Base-by-base conservation (phyloP, 2,329 filamentous ascomycete species). In the Hymenoscyphus salicellus region DNA sequence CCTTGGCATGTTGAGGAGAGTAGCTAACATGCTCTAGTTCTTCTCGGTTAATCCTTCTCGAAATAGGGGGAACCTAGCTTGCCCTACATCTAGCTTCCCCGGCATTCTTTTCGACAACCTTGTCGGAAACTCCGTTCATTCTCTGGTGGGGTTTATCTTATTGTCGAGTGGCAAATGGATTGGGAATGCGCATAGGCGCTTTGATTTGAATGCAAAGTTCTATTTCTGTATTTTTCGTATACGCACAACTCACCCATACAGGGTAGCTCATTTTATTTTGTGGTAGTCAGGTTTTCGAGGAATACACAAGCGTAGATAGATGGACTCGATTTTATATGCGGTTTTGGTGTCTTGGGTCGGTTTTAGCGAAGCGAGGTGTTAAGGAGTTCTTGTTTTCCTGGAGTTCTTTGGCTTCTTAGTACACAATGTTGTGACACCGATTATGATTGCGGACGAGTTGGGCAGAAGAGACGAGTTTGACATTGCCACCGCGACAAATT, bases 161-260 rank as follows among this genome's bases (percentile, higher is more conserved):
- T 14, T 52, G 46, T 52, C 20, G 14, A 52, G 46, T 28, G 46
- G 20, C 46, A 52, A 52, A 10, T 26, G 46, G 20, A 52, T 14
- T 23, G 46, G 23, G 41, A 26, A 10, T 52, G 46, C 26, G 46
- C 10, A 52, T 52, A 26, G 46, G 46, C 46, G 46, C 46, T 26
- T 52, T n/a, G 43, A 20, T 23, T 52, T 23, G 7, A 7, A 52
- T 52, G 20, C 20, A 52, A 26, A 26, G n/a, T 52, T 23, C 14
- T 52, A 26, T 26, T 46, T 52, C 46, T 52, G 46, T 52, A 52
- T 52, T 52, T 52, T 52, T 52, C 46, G 46, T 28, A 52, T 26
- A 52, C 11, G 23, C 46, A 52, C 20, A 26, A 52, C 43, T 49
- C n/a, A 11, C 8, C 20, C 46, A 26, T 52, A 11, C 46, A 26